These are phyloP conservation scores for Jaapia argillacea DNA, from an alignment of 768 basidiomycete species.

Conservation along the genomic window DNA sequence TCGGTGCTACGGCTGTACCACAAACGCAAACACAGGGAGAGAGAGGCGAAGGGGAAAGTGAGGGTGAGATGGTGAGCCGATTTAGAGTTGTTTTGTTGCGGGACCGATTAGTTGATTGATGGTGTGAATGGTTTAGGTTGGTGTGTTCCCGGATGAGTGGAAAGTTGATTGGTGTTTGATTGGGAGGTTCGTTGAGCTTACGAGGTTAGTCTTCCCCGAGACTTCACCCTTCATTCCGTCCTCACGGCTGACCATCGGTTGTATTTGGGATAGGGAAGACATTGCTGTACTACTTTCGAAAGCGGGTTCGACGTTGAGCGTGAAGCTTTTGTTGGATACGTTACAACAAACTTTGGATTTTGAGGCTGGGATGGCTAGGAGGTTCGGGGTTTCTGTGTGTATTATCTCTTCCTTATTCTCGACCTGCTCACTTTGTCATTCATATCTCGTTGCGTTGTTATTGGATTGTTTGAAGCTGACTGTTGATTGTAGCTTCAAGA, in stretches of 20 bases:
- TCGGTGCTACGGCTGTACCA: too few relatives aligned
- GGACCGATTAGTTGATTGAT: too few relatives aligned
- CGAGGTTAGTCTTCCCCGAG: conserved; percentile 48
- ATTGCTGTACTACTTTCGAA: conserved; percentile 74
- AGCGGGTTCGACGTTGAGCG: conserved; percentile 58
- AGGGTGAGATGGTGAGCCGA: too few relatives aligned
- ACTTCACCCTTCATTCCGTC: background rate
- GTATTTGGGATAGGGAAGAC: conserved; percentile 53
- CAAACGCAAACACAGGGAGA: too few relatives aligned
- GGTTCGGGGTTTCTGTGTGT: conserved; percentile 68
- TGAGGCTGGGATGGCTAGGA: conserved; percentile 69
- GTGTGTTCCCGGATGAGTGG: conserved; percentile 83
- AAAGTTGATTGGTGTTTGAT: conserved; percentile 73
- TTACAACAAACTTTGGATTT: conserved; percentile 85
- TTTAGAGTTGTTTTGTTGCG: too few relatives aligned
- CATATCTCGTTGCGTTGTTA: too few relatives aligned
- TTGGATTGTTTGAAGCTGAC: too few relatives aligned
- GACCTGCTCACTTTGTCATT: too few relatives aligned
- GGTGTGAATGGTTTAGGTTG: too few relatives aligned
- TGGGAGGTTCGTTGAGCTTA: conserved; percentile 84
- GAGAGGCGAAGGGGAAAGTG: too few relatives aligned
- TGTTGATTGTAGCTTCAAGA: too few relatives aligned
- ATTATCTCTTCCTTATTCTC: background rate
- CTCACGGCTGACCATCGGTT: background rate
- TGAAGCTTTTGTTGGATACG: conserved; percentile 76